These are phyloP conservation scores for Leishmania aethiopica DNA, from an alignment of 208 protist species.

Conservation along the genomic window DNA sequence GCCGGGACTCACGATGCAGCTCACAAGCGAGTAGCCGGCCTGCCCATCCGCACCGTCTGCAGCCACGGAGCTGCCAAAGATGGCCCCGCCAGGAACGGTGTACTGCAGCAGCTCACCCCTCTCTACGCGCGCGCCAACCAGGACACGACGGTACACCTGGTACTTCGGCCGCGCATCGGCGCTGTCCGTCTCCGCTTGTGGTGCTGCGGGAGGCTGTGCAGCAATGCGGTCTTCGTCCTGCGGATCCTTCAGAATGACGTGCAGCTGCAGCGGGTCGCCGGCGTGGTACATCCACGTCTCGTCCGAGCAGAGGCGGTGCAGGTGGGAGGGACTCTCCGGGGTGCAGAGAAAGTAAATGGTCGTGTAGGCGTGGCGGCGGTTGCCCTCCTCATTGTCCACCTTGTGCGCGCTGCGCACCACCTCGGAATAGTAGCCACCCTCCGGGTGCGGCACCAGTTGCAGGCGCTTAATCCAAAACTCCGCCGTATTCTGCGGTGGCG, in stretches of 20 bases:
- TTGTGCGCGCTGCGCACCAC: constrained; percentile 28
- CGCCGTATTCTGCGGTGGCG: constrained; percentile 4
- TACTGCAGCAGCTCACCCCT: constrained; percentile 50
- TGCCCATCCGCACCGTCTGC: constrained; percentile 12
- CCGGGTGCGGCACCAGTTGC: constrained; percentile 40
- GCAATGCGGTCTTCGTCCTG: constrained; percentile 30
- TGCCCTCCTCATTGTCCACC: constrained; percentile 28
- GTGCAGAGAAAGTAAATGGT: constrained; percentile 65
- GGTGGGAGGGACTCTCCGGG: constrained; percentile 48
- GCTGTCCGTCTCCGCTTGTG: background rate
- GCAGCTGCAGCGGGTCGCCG: constrained; percentile 47
- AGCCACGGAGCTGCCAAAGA: constrained; percentile 50
- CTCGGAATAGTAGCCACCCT: constrained; percentile 49
- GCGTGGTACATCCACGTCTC: constrained; percentile 58
- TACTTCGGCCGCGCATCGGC: constrained; percentile 12
- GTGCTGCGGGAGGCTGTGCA: constrained; percentile 8
- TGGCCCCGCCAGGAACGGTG: constrained; percentile 44
- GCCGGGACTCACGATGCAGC: constrained; percentile 53
- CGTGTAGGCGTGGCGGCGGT: constrained; percentile 33
- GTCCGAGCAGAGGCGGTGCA: constrained; percentile 55
- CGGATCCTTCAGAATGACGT: constrained; percentile 33
- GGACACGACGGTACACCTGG: constrained; percentile 32
- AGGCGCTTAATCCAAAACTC: constrained; percentile 54
- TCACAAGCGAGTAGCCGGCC: constrained; percentile 47
- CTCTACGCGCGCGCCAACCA: constrained; percentile 33